These are phyloP conservation scores for Paramecium octaurelia DNA, from an alignment of 73 alveolate genomes.

Conservation along the genomic window DNA sequence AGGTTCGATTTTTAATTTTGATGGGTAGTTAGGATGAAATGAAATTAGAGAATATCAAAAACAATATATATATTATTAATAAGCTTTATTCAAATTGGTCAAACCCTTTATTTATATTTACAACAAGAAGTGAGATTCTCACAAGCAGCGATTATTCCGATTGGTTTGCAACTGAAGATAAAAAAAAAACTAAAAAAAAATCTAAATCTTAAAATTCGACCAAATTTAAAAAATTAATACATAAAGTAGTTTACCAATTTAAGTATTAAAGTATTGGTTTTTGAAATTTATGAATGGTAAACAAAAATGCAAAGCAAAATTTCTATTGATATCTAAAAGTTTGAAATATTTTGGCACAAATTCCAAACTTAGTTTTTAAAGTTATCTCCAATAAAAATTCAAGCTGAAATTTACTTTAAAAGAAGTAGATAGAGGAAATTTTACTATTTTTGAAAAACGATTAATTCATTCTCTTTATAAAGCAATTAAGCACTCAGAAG, in stretches of 20 bases:
- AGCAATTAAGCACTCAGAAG: not conserved
- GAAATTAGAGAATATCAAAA: not conserved
- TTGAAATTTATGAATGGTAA: not conserved
- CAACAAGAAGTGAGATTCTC: not conserved
- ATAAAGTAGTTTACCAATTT: not conserved
- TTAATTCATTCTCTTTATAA: not conserved
- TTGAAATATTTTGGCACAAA: not conserved
- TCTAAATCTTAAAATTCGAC: not conserved
- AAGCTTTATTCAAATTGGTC: not conserved
- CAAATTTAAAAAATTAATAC: not conserved
- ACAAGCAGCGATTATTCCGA: not conserved
- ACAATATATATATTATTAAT: not conserved
- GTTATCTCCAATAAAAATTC: not conserved
- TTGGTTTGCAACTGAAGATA: not conserved
- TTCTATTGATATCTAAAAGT: not conserved
- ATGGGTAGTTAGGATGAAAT: not conserved
- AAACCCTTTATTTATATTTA: not conserved
- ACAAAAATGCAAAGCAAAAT: not conserved
- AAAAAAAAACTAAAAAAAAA: not conserved
- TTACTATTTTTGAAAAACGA: not conserved
- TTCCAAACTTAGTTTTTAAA: not conserved
- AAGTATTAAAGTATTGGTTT: not conserved
- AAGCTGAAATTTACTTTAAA: not conserved
- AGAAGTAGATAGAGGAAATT: not conserved
- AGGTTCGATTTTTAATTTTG: not conserved